A percentile compares a stretch with the other conserved stretches of the same genome.
Conservation (phyloP, 495 filamentous ascomycete genomes). For the Penicillium verhagenii region DNA sequence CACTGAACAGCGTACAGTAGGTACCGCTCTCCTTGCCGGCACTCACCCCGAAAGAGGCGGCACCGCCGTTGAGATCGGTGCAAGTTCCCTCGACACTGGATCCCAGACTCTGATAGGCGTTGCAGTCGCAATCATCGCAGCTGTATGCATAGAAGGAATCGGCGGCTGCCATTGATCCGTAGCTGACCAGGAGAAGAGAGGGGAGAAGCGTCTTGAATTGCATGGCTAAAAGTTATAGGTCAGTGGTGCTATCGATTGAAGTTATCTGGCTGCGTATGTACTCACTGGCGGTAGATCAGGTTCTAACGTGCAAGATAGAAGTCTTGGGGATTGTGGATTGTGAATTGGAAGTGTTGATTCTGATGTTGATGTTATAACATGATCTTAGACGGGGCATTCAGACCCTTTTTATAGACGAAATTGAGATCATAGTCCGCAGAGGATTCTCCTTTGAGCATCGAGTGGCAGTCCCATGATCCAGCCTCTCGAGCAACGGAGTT, state of each 20-base stretch:
- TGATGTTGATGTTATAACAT: no score
- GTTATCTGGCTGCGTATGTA: background rate
- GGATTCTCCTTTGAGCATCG: background rate
- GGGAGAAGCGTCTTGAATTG: background rate
- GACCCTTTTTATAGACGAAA: background rate
- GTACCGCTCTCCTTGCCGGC: background rate
- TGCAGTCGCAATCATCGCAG: background rate
- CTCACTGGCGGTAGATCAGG: background rate
- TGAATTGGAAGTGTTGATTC: background rate
- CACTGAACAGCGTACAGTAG: background rate
- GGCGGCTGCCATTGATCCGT: background rate
- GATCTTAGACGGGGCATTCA: no score
- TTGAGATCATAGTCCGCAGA: background rate
- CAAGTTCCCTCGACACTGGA: background rate
- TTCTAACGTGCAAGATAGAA: background rate
- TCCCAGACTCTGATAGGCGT: background rate
- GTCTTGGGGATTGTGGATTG: background rate
- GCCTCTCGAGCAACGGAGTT: background rate
- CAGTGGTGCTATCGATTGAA: background rate
- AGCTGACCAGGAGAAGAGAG: background rate
- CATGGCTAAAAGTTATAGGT: background rate
- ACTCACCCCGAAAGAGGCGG: background rate
- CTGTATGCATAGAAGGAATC: background rate
- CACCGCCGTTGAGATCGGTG: background rate
- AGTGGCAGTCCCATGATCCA: background rate